These are phyloP conservation scores for Agaricales sp. DNA, from an alignment of 1,284 basidiomycete genomes.

Conservation along the genomic window DNA sequence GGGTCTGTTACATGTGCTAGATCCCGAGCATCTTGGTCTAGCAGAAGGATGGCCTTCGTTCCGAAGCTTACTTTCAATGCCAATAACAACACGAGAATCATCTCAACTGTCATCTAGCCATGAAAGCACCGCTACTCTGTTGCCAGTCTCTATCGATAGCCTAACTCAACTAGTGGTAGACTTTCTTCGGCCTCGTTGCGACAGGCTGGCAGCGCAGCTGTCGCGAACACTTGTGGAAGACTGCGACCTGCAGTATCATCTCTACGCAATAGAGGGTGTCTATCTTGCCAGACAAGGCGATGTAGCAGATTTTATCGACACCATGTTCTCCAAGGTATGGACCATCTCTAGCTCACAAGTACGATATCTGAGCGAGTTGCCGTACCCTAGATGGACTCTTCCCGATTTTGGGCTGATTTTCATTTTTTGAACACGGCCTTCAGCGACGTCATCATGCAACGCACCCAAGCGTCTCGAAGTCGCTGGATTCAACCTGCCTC, in stretches of 20 bases:
- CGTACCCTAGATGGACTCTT: conserved; percentile 66
- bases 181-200: conserved; percentile 49
- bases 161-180: conserved; percentile 56
- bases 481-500: conserved; percentile 62
- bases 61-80: neutral
- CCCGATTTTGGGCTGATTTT: conserved; percentile 64
- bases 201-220: conserved; percentile 43
- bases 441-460: conserved; percentile 51
- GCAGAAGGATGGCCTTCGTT: neutral
- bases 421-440: conserved; percentile 77
- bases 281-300: conserved; percentile 65
- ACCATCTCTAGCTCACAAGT: no score
- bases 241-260: conserved; percentile 59
- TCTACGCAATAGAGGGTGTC: conserved; percentile 63
- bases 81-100: no score
- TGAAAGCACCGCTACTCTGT: no score
- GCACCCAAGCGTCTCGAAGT: conserved; percentile 28
- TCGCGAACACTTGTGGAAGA: conserved; percentile 55
- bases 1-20: conserved; percentile 40
- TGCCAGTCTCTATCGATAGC: conserved; percentile 26
- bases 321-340: conserved; percentile 62
- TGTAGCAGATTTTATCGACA: conserved; percentile 64
- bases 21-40: neutral
- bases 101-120: no score
- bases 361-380: no score